Base-by-base conservation (phyloP, 345 rosid genomes). In the Populus alba region DNA sequence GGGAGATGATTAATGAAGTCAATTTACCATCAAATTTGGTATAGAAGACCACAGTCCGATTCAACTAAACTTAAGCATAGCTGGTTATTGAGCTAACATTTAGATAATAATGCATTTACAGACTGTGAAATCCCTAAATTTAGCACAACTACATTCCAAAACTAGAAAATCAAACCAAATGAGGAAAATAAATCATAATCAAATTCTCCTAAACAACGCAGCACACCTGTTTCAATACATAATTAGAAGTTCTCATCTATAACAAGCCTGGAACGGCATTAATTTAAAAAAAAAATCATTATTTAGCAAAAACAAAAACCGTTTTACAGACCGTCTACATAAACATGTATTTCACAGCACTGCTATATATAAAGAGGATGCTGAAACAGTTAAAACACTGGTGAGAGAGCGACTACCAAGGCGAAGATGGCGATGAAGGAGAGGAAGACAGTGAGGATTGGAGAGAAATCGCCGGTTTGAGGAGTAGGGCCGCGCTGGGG, bases 391-490 rank as follows among this genome's bases (percentile, higher is more conserved):
- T 67, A 35, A 16, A 4, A 10, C 27, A n/a, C 63, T 57, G 27
- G 63, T 11, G 29, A 47, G n/a, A 12, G 66, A 73, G 49, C 38
- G 75, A 59, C 69, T 86, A 91, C 97, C 81, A 83, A 29, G 23
- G 82, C 77, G 65, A 85, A 57, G 75, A 91, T 68, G 59, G 78
- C 92, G 49, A 77, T 29, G 66, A 90, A 83, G 55, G 74, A 55
- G 71, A 89, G 66, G 43, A 91, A 87, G 3, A 83, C 73, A 8
- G 88, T 2, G 81, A 76, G 47, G 25, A 87, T 72, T 9, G 83
- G 65, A 39, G 84, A 70, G 66, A 71, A 65, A 76, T 77, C 85
- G 37, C 88, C 82, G 25, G 79, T 78, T 22, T 83, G 86, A 2
- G 86, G 72, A 2, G 86, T 69, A 5, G 83, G 81, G 2, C 70